phyloP scores from a whole-genome alignment of 2,329 filamentous ascomycete species.

The Colletotrichum melonis region DNA sequence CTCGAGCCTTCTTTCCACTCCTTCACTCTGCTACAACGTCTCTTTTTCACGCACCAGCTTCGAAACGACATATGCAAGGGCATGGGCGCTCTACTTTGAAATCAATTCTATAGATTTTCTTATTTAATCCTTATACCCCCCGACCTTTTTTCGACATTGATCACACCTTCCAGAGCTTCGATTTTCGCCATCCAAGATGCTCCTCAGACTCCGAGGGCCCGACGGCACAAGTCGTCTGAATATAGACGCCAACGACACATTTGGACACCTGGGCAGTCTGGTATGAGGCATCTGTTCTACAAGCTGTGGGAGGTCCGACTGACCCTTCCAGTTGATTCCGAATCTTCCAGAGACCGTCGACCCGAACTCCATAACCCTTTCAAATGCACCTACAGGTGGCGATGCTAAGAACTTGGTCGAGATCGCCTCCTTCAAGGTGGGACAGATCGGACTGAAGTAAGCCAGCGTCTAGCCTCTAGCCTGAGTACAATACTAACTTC shows the following conservation, averaged over 20 bases:
- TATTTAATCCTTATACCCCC: conserved; percentile 8
- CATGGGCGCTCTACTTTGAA: conserved; percentile 8
- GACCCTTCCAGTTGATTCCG: conserved; percentile 60
- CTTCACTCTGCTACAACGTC: conserved; percentile 13
- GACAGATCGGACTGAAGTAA: conserved; percentile 70
- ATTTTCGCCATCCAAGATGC: conserved; percentile 64
- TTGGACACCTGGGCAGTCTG: conserved; percentile 69
- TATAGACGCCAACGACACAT: conserved; percentile 79
- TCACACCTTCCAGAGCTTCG: background rate
- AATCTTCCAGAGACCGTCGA: conserved; percentile 73
- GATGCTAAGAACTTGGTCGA: conserved; percentile 70
- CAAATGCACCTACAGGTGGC: conserved; percentile 68
- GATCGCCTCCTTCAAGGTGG: conserved; percentile 66
- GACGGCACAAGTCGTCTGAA: conserved; percentile 92
- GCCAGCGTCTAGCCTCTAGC: conserved; percentile 21
- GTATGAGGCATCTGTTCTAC: conserved; percentile 46
- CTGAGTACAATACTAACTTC: conserved; percentile 38
- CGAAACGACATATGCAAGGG: background rate
- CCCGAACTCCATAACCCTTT: conserved; percentile 68
- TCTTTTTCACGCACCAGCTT: background rate
- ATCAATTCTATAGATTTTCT: background rate
- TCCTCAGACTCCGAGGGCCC: conserved; percentile 88
- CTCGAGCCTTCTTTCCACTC: conserved; percentile 15
- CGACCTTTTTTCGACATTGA: background rate
- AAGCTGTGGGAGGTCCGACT: conserved; percentile 33